Conservation (phyloP, 2,329 filamentous ascomycete genomes). For the Colletotrichum cuscutae region DNA sequence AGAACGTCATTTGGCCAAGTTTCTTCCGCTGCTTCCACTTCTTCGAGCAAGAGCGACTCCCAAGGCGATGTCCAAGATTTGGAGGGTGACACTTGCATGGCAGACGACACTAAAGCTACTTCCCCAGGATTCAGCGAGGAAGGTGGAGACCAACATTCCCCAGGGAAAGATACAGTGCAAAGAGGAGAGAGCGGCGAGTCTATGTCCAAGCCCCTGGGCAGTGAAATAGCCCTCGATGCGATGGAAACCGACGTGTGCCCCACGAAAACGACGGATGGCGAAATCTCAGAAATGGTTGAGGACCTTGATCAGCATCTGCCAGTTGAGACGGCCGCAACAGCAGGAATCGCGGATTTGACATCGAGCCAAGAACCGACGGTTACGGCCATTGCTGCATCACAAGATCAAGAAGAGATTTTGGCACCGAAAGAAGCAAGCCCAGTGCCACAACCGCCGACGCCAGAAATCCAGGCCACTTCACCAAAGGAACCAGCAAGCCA, state of each 20-base stretch:
- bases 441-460: background rate
- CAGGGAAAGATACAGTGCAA: background rate
- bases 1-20: background rate
- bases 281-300: background rate
- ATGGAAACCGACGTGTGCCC: background rate
- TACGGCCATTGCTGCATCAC: background rate
- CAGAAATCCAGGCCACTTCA: background rate
- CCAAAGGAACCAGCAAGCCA: background rate
- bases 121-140: slow-evolving; percentile 6
- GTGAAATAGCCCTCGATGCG: background rate
- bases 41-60: background rate
- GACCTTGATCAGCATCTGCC: background rate
- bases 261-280: background rate
- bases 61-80: slow-evolving; percentile 14
- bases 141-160: background rate
- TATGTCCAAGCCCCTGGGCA: background rate
- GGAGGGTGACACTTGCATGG: slow-evolving; percentile 28
- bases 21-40: background rate
- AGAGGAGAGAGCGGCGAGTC: background rate
- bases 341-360: background rate
- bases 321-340: background rate
- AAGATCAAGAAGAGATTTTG: background rate
- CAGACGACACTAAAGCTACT: slow-evolving; percentile 25
- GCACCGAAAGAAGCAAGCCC: background rate
- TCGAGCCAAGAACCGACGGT: slow-evolving; percentile 13